phyloP scores from a whole-genome alignment of 495 filamentous ascomycete species.

The Jackrogersella multiformis region DNA sequence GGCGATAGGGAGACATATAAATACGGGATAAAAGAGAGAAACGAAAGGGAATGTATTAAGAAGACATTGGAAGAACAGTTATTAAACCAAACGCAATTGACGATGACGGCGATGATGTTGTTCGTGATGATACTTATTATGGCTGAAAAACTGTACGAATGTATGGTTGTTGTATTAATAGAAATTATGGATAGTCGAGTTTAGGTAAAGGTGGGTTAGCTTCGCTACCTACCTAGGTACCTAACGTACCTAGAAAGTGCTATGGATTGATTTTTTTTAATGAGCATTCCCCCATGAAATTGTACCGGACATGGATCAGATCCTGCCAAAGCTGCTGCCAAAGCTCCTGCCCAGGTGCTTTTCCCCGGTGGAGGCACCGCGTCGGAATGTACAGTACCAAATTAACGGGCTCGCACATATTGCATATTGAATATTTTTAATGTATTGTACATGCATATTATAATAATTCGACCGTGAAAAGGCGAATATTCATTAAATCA shows the following conservation, averaged over 20 bases:
- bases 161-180: conserved; percentile 11
- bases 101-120: conserved; percentile 15
- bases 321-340: neutral
- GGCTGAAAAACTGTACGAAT: no score
- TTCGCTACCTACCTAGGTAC: neutral
- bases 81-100: conserved; percentile 28
- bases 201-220: conserved; percentile 24
- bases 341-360: neutral
- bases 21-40: conserved; percentile 36
- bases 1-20: conserved; percentile 46
- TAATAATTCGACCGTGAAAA: no score
- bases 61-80: conserved; percentile 36
- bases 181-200: conserved; percentile 4
- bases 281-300: neutral
- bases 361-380: neutral
- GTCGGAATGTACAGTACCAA: neutral
- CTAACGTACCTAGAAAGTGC: neutral
- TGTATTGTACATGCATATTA: no score
- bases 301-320: conserved; percentile 11
- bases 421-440: no score
- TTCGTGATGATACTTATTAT: conserved; percentile 27
- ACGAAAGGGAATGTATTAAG: conserved; percentile 25
- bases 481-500: no score
- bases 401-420: neutral
- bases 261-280: no score